phyloP scores from a whole-genome alignment of 2,329 filamentous ascomycete species.

The Ascochyta pisi region DNA sequence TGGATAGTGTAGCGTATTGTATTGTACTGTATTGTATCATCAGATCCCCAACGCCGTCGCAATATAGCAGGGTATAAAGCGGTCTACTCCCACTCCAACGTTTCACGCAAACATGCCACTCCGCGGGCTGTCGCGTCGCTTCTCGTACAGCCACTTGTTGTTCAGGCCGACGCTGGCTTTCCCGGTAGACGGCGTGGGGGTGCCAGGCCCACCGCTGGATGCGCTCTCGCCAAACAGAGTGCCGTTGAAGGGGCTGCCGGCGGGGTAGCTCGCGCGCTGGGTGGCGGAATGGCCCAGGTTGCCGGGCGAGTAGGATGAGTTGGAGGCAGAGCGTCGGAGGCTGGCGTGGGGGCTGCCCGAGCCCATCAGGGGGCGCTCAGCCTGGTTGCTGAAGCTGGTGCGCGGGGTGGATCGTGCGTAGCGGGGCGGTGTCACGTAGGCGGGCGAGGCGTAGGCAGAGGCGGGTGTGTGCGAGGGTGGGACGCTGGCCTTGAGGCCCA shows the following conservation, averaged over 20 bases:
- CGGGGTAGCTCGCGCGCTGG: conserved; percentile 69
- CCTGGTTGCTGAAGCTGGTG: conserved; percentile 62
- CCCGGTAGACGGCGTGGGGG: conserved; percentile 68
- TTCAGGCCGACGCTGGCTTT: conserved; percentile 79
- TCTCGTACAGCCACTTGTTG: conserved; percentile 95
- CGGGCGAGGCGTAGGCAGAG: conserved; percentile 55
- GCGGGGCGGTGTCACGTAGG: conserved; percentile 84
- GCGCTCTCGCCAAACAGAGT: conserved; percentile 48
- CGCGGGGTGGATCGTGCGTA: conserved; percentile 79
- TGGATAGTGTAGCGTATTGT: no score
- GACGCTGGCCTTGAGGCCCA: conserved; percentile 76
- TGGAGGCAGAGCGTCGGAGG: conserved; percentile 34
- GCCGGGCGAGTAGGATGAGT: conserved; percentile 59
- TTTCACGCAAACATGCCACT: conserved; percentile 40
- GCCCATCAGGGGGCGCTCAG: conserved; percentile 55
- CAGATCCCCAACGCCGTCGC: conserved; percentile 28
- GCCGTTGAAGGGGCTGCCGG: conserved; percentile 49
- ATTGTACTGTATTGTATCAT: no score
- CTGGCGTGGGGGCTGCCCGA: conserved; percentile 60
- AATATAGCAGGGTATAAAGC: conserved; percentile 45
- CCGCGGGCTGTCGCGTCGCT: conserved; percentile 64
- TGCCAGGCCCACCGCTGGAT: conserved; percentile 59
- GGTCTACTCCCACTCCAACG: conserved; percentile 12
- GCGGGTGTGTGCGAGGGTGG: conserved; percentile 67
- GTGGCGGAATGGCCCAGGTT: conserved; percentile 59